phyloP scores from a whole-genome alignment of 495 filamentous ascomycete genomes.

The Neurospora tetrasperma region DNA sequence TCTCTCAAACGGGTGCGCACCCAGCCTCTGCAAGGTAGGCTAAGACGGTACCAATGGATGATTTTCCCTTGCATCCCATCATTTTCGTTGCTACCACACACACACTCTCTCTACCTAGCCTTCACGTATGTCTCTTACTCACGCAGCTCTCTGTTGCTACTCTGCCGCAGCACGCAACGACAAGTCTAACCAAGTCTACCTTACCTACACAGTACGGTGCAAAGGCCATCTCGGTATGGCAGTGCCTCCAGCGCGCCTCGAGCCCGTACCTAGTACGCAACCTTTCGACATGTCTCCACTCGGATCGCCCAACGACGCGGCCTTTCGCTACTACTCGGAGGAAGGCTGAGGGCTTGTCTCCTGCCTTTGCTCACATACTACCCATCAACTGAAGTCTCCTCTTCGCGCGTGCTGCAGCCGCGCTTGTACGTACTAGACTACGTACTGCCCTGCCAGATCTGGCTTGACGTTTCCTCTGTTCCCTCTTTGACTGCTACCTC shows the following conservation, averaged over 20 bases:
- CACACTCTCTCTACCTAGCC: not conserved
- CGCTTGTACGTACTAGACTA: conserved; percentile 24
- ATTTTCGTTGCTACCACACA: conserved; percentile 8
- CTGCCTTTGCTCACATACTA: conserved; percentile 5
- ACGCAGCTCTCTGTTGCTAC: conserved; percentile 7
- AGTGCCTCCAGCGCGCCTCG: conserved; percentile 30
- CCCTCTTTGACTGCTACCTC: conserved; percentile 20
- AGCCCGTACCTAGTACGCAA: conserved; percentile 6
- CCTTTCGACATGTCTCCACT: conserved; percentile 3
- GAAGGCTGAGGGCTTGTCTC: conserved; percentile 13
- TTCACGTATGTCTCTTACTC: conserved; percentile 3
- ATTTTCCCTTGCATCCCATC: conserved; percentile 18
- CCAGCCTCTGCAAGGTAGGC: conserved; percentile 17
- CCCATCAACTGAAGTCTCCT: conserved; percentile 8
- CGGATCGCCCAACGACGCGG: conserved; percentile 3
- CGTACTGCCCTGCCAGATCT: conserved; percentile 3
- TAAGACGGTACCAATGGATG: conserved; percentile 15
- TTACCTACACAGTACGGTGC: not conserved
- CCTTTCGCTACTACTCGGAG: not conserved
- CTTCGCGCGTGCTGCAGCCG: conserved; percentile 19
- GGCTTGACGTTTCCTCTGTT: conserved; percentile 13
- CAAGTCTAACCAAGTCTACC: not conserved
- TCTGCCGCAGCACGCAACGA: not conserved
- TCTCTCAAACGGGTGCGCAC: conserved; percentile 12
- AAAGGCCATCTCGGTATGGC: conserved; percentile 35